Evolutionary conservation across 108 stramenopile species (phyloP), one percentile per base, ranked within the genome.

Genomic region (Poteriospumella lacustris): DNA sequence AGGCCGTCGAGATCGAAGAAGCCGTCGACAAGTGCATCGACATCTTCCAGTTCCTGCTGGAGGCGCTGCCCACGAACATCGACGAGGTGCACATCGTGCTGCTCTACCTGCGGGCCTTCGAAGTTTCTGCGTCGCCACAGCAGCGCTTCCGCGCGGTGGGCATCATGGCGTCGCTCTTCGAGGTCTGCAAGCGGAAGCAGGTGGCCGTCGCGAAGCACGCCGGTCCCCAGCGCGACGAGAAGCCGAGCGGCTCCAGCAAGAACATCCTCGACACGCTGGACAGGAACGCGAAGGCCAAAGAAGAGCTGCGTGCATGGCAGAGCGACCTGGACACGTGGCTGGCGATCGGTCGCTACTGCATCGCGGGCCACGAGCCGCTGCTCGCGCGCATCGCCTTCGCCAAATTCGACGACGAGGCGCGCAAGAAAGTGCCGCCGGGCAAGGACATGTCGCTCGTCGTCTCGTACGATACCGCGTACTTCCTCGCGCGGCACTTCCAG

Each of bases 11-110:
- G 33, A 42, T 3, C 3, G 42, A 73, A 73, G 70, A 73, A 73
- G 31, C 47, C 9, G 3, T 34, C 33, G 47, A 42, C 33, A 44
- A 73, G 24, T 42, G 70, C 42, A 73, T 73, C 47, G 70, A 73
- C 41, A 73, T 56, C 41, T 56, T 73, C 26, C 70, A 73, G 70
- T 73, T 73, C 31, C 24, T 73, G 15, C 33, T 73, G 31, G 70
- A 73, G 41, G 70, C 70, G 26, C 5, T 73, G 28, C 70, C 70
- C 9, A 26, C 12, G 28, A 26, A 9, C 5, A 73, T 73, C 9
- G 5, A 42, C 31, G 5, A 5, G 5, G 70, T 73, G 3, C 24
- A 56, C 36, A 26, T 73, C 40, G 42, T 73, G 26, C 5, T 38
- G 15, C 70, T 73, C 12, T 73, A 73, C 33, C 12, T 56, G 5